Evolutionary conservation across 805 yeast genomes (phyloP).

Genomic region (Cyberlindnera americana): DNA sequence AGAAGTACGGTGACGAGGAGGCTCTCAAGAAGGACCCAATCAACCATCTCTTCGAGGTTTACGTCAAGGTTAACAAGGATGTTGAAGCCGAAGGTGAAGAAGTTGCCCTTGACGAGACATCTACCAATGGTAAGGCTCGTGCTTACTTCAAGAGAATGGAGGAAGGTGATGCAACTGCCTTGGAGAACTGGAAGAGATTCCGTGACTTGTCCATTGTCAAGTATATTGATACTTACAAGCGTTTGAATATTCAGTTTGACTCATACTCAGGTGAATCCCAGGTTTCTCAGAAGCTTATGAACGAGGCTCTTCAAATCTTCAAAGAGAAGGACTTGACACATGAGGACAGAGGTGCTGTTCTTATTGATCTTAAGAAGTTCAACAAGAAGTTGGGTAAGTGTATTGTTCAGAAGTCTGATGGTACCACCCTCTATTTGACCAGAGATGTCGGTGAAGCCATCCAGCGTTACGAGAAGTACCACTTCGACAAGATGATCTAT

Average conservation of each 20-base stretch:
- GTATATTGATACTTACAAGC: slow-evolving; percentile 83
- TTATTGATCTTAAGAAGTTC: slow-evolving; percentile 79
- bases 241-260: slow-evolving; percentile 87
- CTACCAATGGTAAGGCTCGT: slow-evolving; percentile 81
- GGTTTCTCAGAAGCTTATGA: slow-evolving; percentile 72
- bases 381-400: slow-evolving; percentile 93
- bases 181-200: slow-evolving; percentile 78
- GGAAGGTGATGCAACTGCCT: slow-evolving; percentile 81
- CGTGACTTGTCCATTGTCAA: slow-evolving; percentile 86
- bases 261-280: slow-evolving; percentile 95
- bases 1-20: slow-evolving; percentile 79
- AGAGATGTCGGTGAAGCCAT: slow-evolving; percentile 97
- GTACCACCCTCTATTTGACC: slow-evolving; percentile 89
- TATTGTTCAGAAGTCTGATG: slow-evolving; percentile 90
- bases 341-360: slow-evolving; percentile 87
- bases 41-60: slow-evolving; percentile 90
- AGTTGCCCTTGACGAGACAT: slow-evolving; percentile 38
- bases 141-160: slow-evolving; percentile 88
- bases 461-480: slow-evolving; percentile 76
- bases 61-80: slow-evolving; percentile 81
- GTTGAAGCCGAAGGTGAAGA: slow-evolving; percentile 52
- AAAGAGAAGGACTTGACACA: slow-evolving; percentile 66
- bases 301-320: slow-evolving; percentile 57
- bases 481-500: slow-evolving; percentile 94
- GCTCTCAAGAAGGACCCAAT: slow-evolving; percentile 75